Evolutionary conservation across 2,329 filamentous ascomycete genomes (phyloP).

Genomic region (Ilyonectria mors-panacis): DNA sequence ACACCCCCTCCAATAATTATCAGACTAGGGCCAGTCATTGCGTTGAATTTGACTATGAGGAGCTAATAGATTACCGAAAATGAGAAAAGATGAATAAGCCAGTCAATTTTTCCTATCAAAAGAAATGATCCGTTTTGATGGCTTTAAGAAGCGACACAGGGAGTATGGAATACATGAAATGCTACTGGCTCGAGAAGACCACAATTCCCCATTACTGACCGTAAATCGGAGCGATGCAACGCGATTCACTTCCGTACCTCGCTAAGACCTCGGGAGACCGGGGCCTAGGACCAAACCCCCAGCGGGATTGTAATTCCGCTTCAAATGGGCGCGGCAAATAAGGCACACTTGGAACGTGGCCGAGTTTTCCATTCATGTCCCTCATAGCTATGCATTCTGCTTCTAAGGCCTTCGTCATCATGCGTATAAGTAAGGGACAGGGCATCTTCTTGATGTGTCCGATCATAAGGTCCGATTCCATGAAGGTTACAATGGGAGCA

Average conservation of each 20-base stretch:
- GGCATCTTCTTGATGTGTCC: background rate
- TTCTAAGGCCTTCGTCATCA: background rate
- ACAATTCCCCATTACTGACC: background rate
- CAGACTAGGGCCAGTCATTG: background rate
- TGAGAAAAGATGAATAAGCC: background rate
- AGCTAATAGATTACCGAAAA: background rate
- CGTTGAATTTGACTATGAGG: too few species aligned
- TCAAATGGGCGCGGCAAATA: background rate
- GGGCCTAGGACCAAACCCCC: background rate
- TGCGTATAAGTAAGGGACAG: background rate
- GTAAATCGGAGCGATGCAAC: background rate
- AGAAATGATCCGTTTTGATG: background rate
- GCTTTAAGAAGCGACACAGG: background rate
- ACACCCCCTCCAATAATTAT: constrained; percentile 26
- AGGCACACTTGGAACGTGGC: too few species aligned
- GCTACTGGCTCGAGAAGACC: background rate
- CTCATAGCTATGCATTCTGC: background rate
- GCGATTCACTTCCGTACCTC: background rate
- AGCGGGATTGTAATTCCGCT: background rate
- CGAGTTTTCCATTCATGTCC: too few species aligned
- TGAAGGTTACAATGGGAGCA: too few species aligned
- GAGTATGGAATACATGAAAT: background rate
- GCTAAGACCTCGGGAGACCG: background rate
- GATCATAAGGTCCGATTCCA: too few species aligned
- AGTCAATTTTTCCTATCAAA: background rate